phyloP scores from a whole-genome alignment of 768 basidiomycete species.

The Exidia glandulosa region DNA sequence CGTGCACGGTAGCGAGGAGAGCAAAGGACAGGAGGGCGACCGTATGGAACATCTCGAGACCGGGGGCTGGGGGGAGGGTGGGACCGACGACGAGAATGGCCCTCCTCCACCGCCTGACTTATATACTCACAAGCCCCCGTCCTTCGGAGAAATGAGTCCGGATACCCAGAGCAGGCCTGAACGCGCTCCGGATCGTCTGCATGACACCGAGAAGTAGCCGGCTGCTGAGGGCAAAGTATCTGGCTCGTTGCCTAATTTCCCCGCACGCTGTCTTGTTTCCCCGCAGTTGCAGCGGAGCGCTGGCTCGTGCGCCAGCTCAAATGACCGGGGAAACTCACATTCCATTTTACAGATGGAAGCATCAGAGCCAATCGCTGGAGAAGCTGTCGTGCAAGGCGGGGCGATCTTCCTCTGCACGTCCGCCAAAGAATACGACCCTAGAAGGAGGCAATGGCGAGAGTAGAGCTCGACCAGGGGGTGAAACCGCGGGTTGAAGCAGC shows the following conservation, averaged over 20 bases:
- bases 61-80: not conserved
- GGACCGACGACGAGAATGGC: not conserved
- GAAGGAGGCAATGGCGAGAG: not conserved
- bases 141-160: not conserved
- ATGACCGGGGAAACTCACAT: not conserved
- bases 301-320: not conserved
- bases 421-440: no score
- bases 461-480: not conserved
- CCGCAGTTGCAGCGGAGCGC: not conserved
- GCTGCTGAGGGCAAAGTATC: not conserved
- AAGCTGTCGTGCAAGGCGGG: no score
- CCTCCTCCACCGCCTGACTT: not conserved
- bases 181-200: not conserved
- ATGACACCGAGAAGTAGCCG: not conserved
- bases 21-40: constrained; percentile 30
- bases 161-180: not conserved
- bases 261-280: no score
- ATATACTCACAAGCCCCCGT: not conserved
- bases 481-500: not conserved
- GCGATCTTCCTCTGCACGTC: no score
- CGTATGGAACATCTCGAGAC: constrained; percentile 25
- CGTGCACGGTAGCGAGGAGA: constrained; percentile 28
- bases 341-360: not conserved
- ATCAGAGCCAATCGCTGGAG: no score
- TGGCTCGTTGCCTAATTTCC: not conserved